Base-by-base conservation (phyloP, 1,139 yeast species). In the Pichia sp. region DNA sequence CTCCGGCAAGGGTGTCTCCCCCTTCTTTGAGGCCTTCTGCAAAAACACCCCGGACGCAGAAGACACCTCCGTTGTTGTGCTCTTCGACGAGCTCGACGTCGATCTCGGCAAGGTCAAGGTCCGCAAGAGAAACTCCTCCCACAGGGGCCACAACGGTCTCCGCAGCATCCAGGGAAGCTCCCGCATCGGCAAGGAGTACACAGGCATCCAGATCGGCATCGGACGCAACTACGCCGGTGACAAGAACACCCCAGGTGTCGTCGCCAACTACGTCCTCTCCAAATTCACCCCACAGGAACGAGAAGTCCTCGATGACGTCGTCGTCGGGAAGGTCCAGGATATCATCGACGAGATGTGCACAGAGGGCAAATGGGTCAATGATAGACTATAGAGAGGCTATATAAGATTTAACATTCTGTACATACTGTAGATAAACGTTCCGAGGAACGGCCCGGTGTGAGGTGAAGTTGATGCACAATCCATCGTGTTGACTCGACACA, bases 121-220 rank as follows among this genome's bases (percentile, higher is more conserved):
- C 9, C 71, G 87, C 50, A 72, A 69, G 36, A 81, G 77, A 21
- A 78, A 76, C 2, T 72, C 85, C 7, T 78, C 87, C 53, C 75
- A 82, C 10, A 69, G 89, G 53, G 96, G 96, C 0, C 96, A 89
- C 62, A 88, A 87, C 63, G 96, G 96, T 0, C 71, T 89, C 44
- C 74, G 77, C 57, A 79, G 85, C 39, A 75, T 87, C 18, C 76
- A 75, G 47, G 62, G 65, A 18, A 3, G 25, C 3, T 41, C 44
- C 3, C 52, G 56, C 23, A 60, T 78, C 40, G 76, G 77, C 16
- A 70, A 69, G 52, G 74, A 75, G 1, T 82, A 80, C 59, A 73
- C 76, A 12, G 66, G 70, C 3, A 63, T 88, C 6, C 79, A 85
- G 13, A 71, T 89, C 9, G 96, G 96, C 0, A 84, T 89, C 22